Base-by-base conservation (phyloP, 257 asterid genomes). In the Petrea volubilis region DNA sequence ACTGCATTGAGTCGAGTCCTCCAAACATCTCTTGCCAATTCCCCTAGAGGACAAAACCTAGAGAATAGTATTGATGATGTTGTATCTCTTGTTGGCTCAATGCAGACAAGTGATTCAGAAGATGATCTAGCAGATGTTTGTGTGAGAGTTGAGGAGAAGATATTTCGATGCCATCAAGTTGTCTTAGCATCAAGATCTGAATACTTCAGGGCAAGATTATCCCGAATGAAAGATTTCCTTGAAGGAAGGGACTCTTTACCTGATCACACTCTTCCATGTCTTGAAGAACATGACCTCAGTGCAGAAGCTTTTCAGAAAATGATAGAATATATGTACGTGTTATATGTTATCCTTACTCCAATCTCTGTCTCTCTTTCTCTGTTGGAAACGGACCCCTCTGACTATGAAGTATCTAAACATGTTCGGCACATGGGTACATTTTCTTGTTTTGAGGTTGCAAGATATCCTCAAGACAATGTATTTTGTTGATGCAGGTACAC, bases 101-200 rank as follows among this genome's bases (percentile, higher is more conserved):
- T 67, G 75, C 81, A 75, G 71, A 71, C 47, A 51, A 74, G 70
- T 71, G 83, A 75, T 60, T 74, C 61, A 18, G 87, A 80, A 46
- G 86, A 91, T 68, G 97, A 91, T 82, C 83, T 89, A 24, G 96
- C 97, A 8, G 97, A 93, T 87, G 87, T 91, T 70, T 88, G 90
- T 65, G 92, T 93, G 63, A 84, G 76, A 74, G 96, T 87, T 71
- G 97, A 89, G 60, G 67, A 81, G 60, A 87, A 78, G 78, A 77
- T 76, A 64, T 89, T 93, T 56, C 87, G 93, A 33, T 91, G 96
- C 87, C 98, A 93, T 83, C 92, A 88, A 81, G 95, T 89, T 63
- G 76, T 91, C 73, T 83, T 93, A 75, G 97, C 96, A 63, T 87
- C 97, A 27, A 86, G 98, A 72, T 93, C 98, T 10, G 98, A 93